Evolutionary conservation across 441 rosid species (phyloP).

Genomic region (Euphorbia schlechtendalii): DNA sequence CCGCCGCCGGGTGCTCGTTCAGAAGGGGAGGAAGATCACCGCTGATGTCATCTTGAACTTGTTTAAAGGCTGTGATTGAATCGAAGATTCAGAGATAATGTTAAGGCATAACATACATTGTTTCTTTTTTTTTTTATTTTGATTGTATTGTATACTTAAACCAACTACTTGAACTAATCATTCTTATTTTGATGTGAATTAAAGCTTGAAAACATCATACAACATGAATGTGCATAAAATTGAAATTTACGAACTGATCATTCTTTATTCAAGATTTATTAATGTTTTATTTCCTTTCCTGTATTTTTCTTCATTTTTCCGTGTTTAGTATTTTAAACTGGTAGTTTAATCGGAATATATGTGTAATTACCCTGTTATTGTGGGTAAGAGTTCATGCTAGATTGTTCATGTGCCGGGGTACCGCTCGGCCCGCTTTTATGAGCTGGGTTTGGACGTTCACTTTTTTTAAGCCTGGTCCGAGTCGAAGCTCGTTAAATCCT

Average conservation of each 20-base stretch:
- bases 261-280: not conserved
- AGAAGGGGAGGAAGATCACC: conserved; percentile 40
- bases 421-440: too few relatives aligned
- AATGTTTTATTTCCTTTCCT: too few relatives aligned
- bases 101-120: too few relatives aligned
- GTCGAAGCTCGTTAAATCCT: too few relatives aligned
- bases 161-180: not conserved
- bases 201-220: not conserved
- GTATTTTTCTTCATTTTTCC: not conserved
- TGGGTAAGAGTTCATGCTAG: too few relatives aligned
- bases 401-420: too few relatives aligned
- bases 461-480: too few relatives aligned
- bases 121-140: not conserved
- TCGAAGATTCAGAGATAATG: not conserved
- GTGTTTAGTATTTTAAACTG: not conserved
- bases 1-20: conserved; percentile 37
- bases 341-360: too few relatives aligned
- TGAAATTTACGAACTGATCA: not conserved
- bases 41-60: conserved; percentile 29
- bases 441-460: too few relatives aligned
- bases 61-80: conserved; percentile 14
- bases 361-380: too few relatives aligned
- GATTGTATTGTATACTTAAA: not conserved
- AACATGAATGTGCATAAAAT: not conserved
- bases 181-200: not conserved